These are phyloP conservation scores for Rhizopogon vinicolor DNA, from an alignment of 768 basidiomycete species.

Conservation along the genomic window DNA sequence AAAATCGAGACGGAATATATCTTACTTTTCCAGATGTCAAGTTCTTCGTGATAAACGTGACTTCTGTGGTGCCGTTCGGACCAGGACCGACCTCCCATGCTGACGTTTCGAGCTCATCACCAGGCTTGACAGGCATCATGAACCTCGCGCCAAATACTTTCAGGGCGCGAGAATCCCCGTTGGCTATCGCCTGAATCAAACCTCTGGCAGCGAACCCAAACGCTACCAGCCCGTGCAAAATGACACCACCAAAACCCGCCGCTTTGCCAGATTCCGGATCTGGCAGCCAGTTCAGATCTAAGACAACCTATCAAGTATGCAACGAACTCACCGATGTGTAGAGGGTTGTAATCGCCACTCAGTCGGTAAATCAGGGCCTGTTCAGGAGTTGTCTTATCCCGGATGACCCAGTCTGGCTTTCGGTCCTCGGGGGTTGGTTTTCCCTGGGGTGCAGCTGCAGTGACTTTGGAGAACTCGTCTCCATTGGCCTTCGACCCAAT, in stretches of 20 bases:
- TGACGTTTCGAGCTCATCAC: slow-evolving; percentile 73
- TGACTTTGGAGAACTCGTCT: slow-evolving; percentile 55
- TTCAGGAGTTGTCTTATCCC: slow-evolving; percentile 57
- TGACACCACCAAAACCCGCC: slow-evolving; percentile 81
- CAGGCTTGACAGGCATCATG: slow-evolving; percentile 80
- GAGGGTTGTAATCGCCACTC: slow-evolving; percentile 78
- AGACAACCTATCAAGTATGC: background rate
- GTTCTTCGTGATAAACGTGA: slow-evolving; percentile 61
- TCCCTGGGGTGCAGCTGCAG: slow-evolving; percentile 57
- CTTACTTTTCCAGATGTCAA: slow-evolving; percentile 53
- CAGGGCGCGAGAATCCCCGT: slow-evolving; percentile 55
- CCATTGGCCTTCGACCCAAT: slow-evolving; percentile 64
- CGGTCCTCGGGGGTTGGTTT: slow-evolving; percentile 59
- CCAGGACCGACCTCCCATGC: slow-evolving; percentile 75
- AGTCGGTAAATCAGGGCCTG: slow-evolving; percentile 72
- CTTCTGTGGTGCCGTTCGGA: slow-evolving; percentile 51
- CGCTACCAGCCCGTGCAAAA: slow-evolving; percentile 79
- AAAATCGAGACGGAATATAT: background rate
- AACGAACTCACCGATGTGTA: slow-evolving; percentile 56
- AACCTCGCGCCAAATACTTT: slow-evolving; percentile 71
- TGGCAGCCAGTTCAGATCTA: slow-evolving; percentile 16
- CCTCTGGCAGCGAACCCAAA: slow-evolving; percentile 82
- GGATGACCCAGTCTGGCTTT: slow-evolving; percentile 55
- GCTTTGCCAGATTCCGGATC: slow-evolving; percentile 69
- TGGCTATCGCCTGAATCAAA: slow-evolving; percentile 59